Evolutionary conservation across 2,329 filamentous ascomycete genomes (phyloP).

Genomic region (Stagonosporopsis cucurbitacearum): DNA sequence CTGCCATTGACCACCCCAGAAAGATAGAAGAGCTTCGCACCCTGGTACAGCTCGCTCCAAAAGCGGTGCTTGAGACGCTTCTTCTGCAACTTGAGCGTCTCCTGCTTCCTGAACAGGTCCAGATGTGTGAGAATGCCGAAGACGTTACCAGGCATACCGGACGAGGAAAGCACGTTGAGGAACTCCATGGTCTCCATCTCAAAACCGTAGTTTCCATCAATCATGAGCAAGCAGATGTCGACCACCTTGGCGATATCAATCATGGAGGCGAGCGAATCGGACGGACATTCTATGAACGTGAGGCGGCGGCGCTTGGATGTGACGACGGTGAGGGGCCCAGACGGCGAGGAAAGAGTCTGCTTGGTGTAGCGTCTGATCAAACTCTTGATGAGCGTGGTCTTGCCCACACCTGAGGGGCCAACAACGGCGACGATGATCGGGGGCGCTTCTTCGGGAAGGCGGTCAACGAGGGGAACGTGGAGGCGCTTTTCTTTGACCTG

Average conservation of each 20-base stretch:
- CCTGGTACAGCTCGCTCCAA: slow-evolving; percentile 96
- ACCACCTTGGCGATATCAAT: slow-evolving; percentile 97
- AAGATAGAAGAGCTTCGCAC: slow-evolving; percentile 95
- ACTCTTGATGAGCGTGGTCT: slow-evolving; percentile 94
- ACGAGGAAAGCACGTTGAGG: slow-evolving; percentile 88
- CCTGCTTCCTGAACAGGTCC: slow-evolving; percentile 93
- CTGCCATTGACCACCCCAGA: slow-evolving; percentile 95
- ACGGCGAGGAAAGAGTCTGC: slow-evolving; percentile 87
- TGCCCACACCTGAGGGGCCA: slow-evolving; percentile 90
- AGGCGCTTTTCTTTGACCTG: slow-evolving; percentile 94
- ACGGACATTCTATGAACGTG: slow-evolving; percentile 97
- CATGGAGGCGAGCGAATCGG: slow-evolving; percentile 90
- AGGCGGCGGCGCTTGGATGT: slow-evolving; percentile 94
- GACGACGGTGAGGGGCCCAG: slow-evolving; percentile 92
- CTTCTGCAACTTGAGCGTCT: slow-evolving; percentile 89
- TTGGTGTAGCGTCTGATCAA: slow-evolving; percentile 94
- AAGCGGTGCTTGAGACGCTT: slow-evolving; percentile 94
- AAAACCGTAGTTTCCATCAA: slow-evolving; percentile 97
- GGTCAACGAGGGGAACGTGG: slow-evolving; percentile 95
- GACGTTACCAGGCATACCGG: slow-evolving; percentile 97
- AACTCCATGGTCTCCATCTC: slow-evolving; percentile 99
- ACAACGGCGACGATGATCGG: slow-evolving; percentile 93
- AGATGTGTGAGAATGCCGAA: slow-evolving; percentile 97
- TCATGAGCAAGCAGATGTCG: slow-evolving; percentile 96
- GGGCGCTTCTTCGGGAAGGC: slow-evolving; percentile 92